These are phyloP conservation scores for Keqinozyma sinolaborantium DNA, from an alignment of 1,139 yeast species.

Conservation along the genomic window DNA sequence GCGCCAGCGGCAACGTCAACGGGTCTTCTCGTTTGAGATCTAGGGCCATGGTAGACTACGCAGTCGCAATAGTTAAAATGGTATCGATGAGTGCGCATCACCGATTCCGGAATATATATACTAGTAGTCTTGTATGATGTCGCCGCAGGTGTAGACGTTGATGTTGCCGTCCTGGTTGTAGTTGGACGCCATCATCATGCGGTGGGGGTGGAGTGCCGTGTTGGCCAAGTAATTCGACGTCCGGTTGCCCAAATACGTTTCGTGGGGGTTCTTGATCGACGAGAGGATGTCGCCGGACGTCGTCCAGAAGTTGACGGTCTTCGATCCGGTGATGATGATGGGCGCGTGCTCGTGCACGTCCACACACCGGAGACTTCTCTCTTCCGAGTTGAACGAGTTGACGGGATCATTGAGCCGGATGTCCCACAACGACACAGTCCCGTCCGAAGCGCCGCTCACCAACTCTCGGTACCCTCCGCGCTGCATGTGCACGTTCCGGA, in stretches of 20 bases:
- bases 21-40: background rate
- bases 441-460: slow-evolving; percentile 80
- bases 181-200: slow-evolving; percentile 88
- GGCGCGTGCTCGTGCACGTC: slow-evolving; percentile 97
- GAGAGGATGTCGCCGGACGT: slow-evolving; percentile 76
- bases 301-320: slow-evolving; percentile 79
- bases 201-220: slow-evolving; percentile 85
- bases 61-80: too few relatives aligned
- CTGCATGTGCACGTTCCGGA: slow-evolving; percentile 88
- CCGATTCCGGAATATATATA: background rate
- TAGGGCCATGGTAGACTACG: background rate
- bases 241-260: slow-evolving; percentile 39
- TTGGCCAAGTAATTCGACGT: slow-evolving; percentile 58
- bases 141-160: slow-evolving; percentile 52
- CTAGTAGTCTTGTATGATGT: slow-evolving; percentile 36
- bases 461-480: slow-evolving; percentile 94
- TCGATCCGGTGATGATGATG: slow-evolving; percentile 80
- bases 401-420: slow-evolving; percentile 74
- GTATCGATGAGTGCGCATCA: too few relatives aligned
- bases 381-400: slow-evolving; percentile 53
- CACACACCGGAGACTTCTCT: slow-evolving; percentile 65
- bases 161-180: slow-evolving; percentile 78
- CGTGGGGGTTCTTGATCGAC: slow-evolving; percentile 55
- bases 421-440: slow-evolving; percentile 88
- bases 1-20: too few relatives aligned